Percentiles rank a stretch among this genome's conserved stretches.
These are phyloP conservation scores for Eucalyptus microcorys DNA, from an alignment of 345 rosid species.

Conservation along the genomic window DNA sequence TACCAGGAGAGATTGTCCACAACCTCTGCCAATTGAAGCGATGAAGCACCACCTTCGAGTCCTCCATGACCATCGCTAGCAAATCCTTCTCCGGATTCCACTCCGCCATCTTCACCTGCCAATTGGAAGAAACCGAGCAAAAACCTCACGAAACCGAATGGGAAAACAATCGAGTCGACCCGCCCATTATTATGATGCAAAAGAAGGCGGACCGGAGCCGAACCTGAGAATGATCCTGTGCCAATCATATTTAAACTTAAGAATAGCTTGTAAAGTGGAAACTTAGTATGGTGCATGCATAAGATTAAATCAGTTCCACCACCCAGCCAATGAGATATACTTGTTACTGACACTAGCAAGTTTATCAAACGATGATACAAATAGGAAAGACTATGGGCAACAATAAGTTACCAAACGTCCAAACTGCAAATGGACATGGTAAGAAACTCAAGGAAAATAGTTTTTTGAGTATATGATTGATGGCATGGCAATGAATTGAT, in stretches of 20 bases:
- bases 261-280: neutral
- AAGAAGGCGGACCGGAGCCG: neutral
- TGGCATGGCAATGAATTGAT: neutral
- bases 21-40: neutral
- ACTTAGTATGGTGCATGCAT: neutral
- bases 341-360: neutral
- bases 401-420: neutral
- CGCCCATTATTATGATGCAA: neutral
- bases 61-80: neutral
- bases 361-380: neutral
- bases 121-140: neutral
- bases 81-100: neutral
- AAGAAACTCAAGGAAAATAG: neutral
- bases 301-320: neutral
- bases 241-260: neutral
- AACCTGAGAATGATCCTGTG: neutral
- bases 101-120: neutral
- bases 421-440: neutral
- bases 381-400: neutral
- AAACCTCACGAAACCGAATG: neutral
- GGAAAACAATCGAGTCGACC: neutral
- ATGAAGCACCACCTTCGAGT: neutral
- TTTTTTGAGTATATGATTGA: neutral
- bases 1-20: neutral
- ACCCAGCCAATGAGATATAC: neutral